phyloP scores from a whole-genome alignment of 1,284 basidiomycete genomes.

The Phylloboletellus chloephorus region DNA sequence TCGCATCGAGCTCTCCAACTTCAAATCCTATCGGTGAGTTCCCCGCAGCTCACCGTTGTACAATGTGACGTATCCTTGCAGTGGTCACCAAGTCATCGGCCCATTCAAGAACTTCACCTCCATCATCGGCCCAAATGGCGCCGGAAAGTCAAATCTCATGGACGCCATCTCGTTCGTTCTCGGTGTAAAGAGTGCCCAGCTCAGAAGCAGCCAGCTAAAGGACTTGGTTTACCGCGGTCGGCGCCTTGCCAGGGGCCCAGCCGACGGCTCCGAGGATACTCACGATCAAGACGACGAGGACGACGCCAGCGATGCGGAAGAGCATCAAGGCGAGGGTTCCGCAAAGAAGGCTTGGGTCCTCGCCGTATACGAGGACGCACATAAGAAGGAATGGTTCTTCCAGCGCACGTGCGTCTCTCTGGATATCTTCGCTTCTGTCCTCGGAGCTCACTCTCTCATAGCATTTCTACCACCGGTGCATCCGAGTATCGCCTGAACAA shows the following conservation, averaged over 20 bases:
- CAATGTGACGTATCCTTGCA: slow-evolving; percentile 27
- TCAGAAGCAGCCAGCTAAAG: slow-evolving; percentile 89
- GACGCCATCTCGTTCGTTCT: slow-evolving; percentile 99
- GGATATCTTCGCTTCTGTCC: neutral
- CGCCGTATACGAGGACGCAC: slow-evolving; percentile 80
- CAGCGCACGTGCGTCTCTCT: slow-evolving; percentile 71
- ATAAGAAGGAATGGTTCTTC: slow-evolving; percentile 83
- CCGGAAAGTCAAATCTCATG: slow-evolving; percentile 99
- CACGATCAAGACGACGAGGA: slow-evolving; percentile 44
- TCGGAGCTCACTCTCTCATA: slow-evolving; percentile 31
- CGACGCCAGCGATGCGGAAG: slow-evolving; percentile 45
- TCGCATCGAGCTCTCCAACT: slow-evolving; percentile 85
- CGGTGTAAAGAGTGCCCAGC: slow-evolving; percentile 89
- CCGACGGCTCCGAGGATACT: slow-evolving; percentile 45
- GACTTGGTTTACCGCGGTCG: slow-evolving; percentile 94
- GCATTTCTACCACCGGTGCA: slow-evolving; percentile 79
- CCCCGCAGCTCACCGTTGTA: neutral
- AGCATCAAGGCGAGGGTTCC: slow-evolving; percentile 68
- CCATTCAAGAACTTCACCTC: slow-evolving; percentile 93
- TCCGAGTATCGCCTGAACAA: slow-evolving; percentile 87
- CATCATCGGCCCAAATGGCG: slow-evolving; percentile 97
- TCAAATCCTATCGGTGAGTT: slow-evolving; percentile 81
- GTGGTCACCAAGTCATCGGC: slow-evolving; percentile 82
- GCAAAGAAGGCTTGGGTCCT: slow-evolving; percentile 93
- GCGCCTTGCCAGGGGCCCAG: slow-evolving; percentile 56